Conservation (phyloP, 805 yeast genomes). For the Millerago galiae region DNA sequence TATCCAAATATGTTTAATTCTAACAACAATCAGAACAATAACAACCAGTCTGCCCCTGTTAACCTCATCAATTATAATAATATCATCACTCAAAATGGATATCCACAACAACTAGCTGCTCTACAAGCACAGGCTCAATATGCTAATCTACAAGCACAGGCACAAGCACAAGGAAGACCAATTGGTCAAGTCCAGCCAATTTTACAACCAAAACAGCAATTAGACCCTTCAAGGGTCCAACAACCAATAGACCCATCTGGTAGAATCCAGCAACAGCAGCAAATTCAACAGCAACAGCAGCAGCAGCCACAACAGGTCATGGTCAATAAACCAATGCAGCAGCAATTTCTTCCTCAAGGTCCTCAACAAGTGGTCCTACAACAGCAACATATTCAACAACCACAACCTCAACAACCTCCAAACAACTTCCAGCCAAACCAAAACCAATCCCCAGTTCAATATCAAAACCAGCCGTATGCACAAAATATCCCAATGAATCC, state of each 20-base stretch:
- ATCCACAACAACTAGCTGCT: conserved; percentile 15
- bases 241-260: too few species aligned
- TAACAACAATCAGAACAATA: neutral
- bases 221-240: too few species aligned
- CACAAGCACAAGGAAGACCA: neutral
- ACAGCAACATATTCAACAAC: conserved; percentile 8
- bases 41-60: neutral
- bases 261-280: neutral
- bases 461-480: neutral
- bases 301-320: neutral
- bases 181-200: neutral
- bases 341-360: too few species aligned
- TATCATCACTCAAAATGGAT: conserved; percentile 4
- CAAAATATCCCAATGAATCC: neutral
- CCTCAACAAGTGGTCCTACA: neutral
- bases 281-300: conserved; percentile 4
- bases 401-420: conserved; percentile 6
- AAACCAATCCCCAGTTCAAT: conserved; percentile 2
- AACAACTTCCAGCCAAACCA: conserved; percentile 9
- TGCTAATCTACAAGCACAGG: conserved; percentile 12
- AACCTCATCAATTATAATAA: conserved; percentile 6
- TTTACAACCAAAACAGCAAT: neutral
- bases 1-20: conserved; percentile 1
- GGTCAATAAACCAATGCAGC: neutral
- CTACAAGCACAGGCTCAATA: conserved; percentile 14